Evolutionary conservation across 192 early-diverging fungal species (phyloP).

Genomic region (Martensiomyces pterosporus): DNA sequence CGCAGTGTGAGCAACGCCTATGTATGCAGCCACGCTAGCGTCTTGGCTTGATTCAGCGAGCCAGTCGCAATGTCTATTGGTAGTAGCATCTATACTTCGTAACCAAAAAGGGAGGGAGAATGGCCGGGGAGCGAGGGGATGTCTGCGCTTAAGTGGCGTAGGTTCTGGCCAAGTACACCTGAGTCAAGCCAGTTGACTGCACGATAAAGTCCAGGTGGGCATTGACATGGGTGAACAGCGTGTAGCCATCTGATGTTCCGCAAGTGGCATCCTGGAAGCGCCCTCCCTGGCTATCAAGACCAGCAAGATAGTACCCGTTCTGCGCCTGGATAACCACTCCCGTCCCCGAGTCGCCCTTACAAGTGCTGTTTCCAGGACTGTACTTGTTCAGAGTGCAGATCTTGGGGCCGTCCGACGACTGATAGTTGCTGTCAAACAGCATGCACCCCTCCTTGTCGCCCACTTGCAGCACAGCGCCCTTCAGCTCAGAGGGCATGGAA

Average conservation of each 20-base stretch:
- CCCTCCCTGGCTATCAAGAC: conserved; percentile 24
- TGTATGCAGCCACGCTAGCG: too few species aligned
- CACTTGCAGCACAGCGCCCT: conserved; percentile 1
- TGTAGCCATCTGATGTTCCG: conserved; percentile 8
- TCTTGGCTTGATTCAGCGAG: too few species aligned
- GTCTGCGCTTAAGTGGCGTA: too few species aligned
- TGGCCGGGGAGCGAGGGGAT: too few species aligned
- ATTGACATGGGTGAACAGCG: conserved; percentile 5
- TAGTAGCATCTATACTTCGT: neutral
- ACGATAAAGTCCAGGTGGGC: conserved; percentile 43
- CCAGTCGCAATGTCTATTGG: too few species aligned
- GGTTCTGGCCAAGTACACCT: conserved; percentile 5
- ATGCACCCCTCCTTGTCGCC: conserved; percentile 14
- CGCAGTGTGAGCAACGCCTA: too few species aligned
- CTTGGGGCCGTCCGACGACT: conserved; percentile 20
- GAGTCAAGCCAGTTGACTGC: conserved; percentile 18
- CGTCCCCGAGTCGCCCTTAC: conserved; percentile 30
- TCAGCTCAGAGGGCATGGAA: neutral
- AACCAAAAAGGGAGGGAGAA: too few species aligned
- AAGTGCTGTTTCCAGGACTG: conserved; percentile 22
- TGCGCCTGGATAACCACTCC: conserved; percentile 17
- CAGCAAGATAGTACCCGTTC: conserved; percentile 12
- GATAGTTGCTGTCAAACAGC: conserved; percentile 6
- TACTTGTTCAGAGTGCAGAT: conserved; percentile 28
- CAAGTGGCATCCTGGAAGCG: conserved; percentile 2